phyloP scores from a whole-genome alignment of 208 protist species.

The Tritrichomonas foetus region DNA sequence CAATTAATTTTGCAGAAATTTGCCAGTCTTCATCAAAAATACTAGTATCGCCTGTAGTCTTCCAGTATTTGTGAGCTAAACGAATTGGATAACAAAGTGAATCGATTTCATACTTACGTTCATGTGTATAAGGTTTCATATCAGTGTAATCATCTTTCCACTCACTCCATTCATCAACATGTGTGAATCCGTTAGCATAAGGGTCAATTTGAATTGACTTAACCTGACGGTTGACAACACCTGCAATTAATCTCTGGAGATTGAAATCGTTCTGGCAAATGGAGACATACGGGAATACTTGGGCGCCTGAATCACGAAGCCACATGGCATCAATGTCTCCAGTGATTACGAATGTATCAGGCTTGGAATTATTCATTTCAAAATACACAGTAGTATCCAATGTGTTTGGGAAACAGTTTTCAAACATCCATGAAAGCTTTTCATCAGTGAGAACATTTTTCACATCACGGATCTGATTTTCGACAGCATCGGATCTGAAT shows the following conservation, averaged over 20 bases:
- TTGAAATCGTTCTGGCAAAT: constrained; percentile 39
- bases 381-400: constrained; percentile 55
- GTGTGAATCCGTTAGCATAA: constrained; percentile 60
- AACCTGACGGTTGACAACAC: constrained; percentile 50
- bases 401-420: constrained; percentile 56
- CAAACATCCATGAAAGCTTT: constrained; percentile 54
- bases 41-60: too few relatives aligned
- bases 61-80: too few relatives aligned
- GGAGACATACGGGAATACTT: constrained; percentile 52
- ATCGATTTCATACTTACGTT: too few relatives aligned
- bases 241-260: constrained; percentile 46
- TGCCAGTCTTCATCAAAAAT: too few relatives aligned
- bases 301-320: constrained; percentile 56
- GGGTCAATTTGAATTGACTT: constrained; percentile 51
- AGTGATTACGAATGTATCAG: constrained; percentile 54
- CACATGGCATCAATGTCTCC: constrained; percentile 60
- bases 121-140: too few relatives aligned
- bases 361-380: background rate
- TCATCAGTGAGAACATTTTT: constrained; percentile 35
- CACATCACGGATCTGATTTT: constrained; percentile 39
- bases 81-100: too few relatives aligned
- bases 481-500: constrained; percentile 44
- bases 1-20: too few relatives aligned
- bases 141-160: constrained; percentile 33
- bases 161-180: background rate